phyloP scores from a whole-genome alignment of 2,329 filamentous ascomycete genomes.

The Corniculantispora saksenae region DNA sequence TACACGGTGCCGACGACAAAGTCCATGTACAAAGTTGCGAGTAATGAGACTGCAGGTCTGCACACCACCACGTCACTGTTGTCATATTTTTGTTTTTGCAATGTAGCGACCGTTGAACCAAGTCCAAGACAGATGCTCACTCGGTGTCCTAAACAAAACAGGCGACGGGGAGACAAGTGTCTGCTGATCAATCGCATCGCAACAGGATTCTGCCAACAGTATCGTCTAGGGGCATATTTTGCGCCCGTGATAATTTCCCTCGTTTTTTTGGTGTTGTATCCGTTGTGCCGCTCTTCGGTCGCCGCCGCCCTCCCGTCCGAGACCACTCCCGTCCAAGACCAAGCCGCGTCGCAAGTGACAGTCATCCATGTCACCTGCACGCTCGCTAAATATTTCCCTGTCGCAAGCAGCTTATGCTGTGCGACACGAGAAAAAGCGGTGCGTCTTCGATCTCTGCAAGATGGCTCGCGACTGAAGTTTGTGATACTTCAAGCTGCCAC shows the following conservation, averaged over 20 bases:
- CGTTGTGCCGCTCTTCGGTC: background rate
- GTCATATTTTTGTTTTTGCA: background rate
- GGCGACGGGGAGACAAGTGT: background rate
- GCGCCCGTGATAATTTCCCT: too few species aligned
- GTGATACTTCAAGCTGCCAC: slow-evolving; percentile 12
- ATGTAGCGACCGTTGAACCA: slow-evolving; percentile 2
- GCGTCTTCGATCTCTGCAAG: slow-evolving; percentile 13
- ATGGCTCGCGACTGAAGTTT: background rate
- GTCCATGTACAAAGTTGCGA: background rate
- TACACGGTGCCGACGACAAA: background rate
- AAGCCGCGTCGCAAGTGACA: background rate
- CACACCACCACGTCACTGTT: background rate
- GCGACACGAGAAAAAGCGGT: background rate
- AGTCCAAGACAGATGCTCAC: slow-evolving; percentile 7
- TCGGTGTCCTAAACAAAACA: background rate
- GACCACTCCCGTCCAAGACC: background rate
- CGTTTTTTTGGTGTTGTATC: background rate
- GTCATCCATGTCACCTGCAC: slow-evolving; percentile 1
- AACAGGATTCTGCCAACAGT: background rate
- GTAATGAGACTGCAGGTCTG: background rate
- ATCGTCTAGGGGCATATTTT: background rate
- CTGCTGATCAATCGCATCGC: slow-evolving; percentile 7
- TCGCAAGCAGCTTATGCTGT: background rate
- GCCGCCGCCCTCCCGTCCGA: background rate
- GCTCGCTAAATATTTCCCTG: background rate